Base-by-base conservation (phyloP, 495 filamentous ascomycete species). In the Lepraria neglecta region DNA sequence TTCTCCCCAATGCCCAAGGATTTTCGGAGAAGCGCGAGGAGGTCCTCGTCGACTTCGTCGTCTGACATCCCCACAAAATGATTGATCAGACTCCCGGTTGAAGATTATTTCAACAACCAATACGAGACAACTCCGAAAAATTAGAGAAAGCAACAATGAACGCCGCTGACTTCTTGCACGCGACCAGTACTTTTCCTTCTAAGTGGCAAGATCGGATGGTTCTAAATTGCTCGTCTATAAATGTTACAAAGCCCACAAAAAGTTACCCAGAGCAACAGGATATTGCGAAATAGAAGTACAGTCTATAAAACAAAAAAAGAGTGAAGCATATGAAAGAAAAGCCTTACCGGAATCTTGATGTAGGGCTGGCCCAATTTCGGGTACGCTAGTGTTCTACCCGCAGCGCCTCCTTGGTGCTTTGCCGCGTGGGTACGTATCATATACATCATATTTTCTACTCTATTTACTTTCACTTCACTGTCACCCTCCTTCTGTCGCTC, bases 41-140 rank as follows among this genome's bases (percentile, higher is more conserved):
- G 84, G 68, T 97, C 92, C 28, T 80, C 84, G 69, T 97, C 94
- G 52, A 86, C 81, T 71, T 96, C 92, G 70, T 94, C 88, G 74
- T 96, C 92, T 28, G 89, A 91, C 87, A 92, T 91, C 17, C 45
- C 46, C 30, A 14, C 6, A 31, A 19, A 27, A 14, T 11, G 1
- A 31, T 19, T 9, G 40, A 59, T 59, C 17, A 1, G 21, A 7
- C 9, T 38, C 9, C 7, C 35, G 12, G 12, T 38, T 38, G 35
- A 38, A 7, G 12, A 12, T 12, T 38, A 38, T 38, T 6, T 38
- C 35, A 38, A 38, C 35, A 38, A 7, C 35, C 2, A 38, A 12
- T 38, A 10, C 9, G 35, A 38, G 35, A 10, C 9, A 38, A 38
- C 0, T 56, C 11, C 35, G 35, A 28, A 2, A 53, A 17, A 38